Percentiles rank a stretch among this genome's conserved stretches.
phyloP scores from a whole-genome alignment of 2,329 filamentous ascomycete genomes.

The Venturia oleaginea region DNA sequence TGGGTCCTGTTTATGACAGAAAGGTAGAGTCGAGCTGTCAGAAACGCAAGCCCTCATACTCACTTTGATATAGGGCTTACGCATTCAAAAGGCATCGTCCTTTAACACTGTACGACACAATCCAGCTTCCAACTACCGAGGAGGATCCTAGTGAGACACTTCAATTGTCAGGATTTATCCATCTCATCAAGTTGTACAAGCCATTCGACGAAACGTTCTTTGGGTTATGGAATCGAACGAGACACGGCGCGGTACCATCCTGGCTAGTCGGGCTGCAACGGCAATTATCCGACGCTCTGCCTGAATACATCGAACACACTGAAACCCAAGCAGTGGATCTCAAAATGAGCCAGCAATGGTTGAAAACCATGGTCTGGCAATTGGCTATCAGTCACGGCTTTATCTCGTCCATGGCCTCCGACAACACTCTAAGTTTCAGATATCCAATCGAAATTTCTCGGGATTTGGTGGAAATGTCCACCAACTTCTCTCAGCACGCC shows the following conservation, averaged over 20 bases:
- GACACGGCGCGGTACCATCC: conserved; percentile 35
- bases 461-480: conserved; percentile 53
- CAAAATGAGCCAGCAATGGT: conserved; percentile 61
- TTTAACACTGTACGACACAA: conserved; percentile 52
- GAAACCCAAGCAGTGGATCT: conserved; percentile 62
- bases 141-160: conserved; percentile 44
- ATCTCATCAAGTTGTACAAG: conserved; percentile 52
- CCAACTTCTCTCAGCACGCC: conserved; percentile 60
- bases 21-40: conserved; percentile 30
- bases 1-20: conserved; percentile 57
- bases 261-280: conserved; percentile 40
- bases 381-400: conserved; percentile 57
- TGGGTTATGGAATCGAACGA: conserved; percentile 48
- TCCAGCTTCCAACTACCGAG: conserved; percentile 42
- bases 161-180: conserved; percentile 49
- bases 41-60: background rate
- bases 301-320: conserved; percentile 46
- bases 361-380: conserved; percentile 64
- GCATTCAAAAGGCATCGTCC: conserved; percentile 56
- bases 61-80: conserved; percentile 42
- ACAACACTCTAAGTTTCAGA: conserved; percentile 52
- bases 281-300: conserved; percentile 44
- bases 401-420: conserved; percentile 48
- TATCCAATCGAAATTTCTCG: conserved; percentile 55
- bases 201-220: conserved; percentile 57